Evolutionary conservation across 2,329 filamentous ascomycete genomes (phyloP).

Genomic region (Aplosporella prunicola): DNA sequence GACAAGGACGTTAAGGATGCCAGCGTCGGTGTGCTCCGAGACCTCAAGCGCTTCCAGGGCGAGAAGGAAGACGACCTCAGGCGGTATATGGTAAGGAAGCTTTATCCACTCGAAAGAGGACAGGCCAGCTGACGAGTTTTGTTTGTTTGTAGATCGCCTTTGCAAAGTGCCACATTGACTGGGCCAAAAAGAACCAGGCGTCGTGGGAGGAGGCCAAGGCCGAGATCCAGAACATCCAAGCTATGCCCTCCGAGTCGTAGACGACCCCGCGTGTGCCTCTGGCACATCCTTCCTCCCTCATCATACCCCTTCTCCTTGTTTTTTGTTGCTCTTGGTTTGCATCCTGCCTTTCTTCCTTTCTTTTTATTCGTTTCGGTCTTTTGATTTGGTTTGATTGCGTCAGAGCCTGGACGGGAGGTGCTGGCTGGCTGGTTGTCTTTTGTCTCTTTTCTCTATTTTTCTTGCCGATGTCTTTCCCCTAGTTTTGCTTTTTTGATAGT

Average conservation of each 20-base stretch:
- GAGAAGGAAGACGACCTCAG: constrained; percentile 94
- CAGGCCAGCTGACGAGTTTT: not conserved
- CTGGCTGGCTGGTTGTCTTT: no score
- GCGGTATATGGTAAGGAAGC: constrained; percentile 82
- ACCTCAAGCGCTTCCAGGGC: constrained; percentile 82
- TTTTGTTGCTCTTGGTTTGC: no score
- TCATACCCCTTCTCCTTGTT: no score
- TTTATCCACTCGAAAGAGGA: not conserved
- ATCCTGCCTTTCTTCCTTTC: no score
- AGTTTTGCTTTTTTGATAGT: no score
- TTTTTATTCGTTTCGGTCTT: no score
- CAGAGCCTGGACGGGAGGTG: no score
- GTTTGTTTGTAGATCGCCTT: constrained; percentile 63
- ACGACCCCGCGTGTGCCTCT: no score
- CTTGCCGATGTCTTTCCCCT: no score
- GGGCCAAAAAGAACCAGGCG: constrained; percentile 83
- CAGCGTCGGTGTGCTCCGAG: constrained; percentile 75
- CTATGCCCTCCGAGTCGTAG: constrained; percentile 3
- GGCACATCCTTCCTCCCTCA: no score
- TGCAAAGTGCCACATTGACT: constrained; percentile 85
- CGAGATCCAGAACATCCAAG: constrained; percentile 80
- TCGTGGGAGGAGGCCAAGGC: constrained; percentile 85
- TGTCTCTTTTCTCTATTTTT: no score
- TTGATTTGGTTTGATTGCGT: no score
- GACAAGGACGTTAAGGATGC: constrained; percentile 91